A percentile compares a stretch with the other conserved stretches of the same genome.
Conservation (phyloP, 2,329 filamentous ascomycete genomes). For the Ceratocystis cacaofunesta region DNA sequence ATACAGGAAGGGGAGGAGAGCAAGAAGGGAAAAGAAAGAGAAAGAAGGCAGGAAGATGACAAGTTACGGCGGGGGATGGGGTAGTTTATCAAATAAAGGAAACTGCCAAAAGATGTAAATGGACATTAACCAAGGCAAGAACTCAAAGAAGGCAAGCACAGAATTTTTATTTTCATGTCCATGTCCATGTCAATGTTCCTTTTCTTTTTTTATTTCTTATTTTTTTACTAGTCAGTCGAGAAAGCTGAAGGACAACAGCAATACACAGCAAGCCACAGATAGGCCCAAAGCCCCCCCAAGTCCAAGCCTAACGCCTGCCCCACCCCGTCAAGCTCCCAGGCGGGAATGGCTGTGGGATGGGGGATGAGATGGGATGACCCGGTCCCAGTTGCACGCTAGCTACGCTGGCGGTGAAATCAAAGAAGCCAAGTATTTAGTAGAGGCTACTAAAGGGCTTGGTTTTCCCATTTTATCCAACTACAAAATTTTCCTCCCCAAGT, state of each 20-base stretch:
- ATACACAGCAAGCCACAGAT: no score
- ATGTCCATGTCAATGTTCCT: no score
- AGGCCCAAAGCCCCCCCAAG: no score
- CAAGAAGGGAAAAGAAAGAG: slow-evolving; percentile 2
- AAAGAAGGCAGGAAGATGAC: slow-evolving; percentile 10
- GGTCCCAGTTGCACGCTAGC: slow-evolving; percentile 2
- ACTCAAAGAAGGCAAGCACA: neutral
- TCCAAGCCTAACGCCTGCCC: no score
- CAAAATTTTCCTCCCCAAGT: neutral
- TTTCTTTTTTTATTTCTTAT: no score
- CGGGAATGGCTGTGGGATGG: neutral
- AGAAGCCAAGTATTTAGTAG: neutral
- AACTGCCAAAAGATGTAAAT: neutral
- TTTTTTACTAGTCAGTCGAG: neutral
- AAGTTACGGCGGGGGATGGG: neutral
- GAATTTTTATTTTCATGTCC: no score
- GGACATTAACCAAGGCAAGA: neutral
- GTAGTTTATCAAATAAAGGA: slow-evolving; percentile 2
- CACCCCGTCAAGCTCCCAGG: no score
- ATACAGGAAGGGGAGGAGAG: slow-evolving; percentile 6
- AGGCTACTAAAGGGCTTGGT: neutral
- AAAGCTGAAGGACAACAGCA: neutral
- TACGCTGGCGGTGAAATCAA: slow-evolving; percentile 7
- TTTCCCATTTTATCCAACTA: neutral
- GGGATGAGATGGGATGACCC: slow-evolving; percentile 1